Evolutionary conservation across 1,284 basidiomycete species (phyloP).

Genomic region (Leccinum pachyderme): DNA sequence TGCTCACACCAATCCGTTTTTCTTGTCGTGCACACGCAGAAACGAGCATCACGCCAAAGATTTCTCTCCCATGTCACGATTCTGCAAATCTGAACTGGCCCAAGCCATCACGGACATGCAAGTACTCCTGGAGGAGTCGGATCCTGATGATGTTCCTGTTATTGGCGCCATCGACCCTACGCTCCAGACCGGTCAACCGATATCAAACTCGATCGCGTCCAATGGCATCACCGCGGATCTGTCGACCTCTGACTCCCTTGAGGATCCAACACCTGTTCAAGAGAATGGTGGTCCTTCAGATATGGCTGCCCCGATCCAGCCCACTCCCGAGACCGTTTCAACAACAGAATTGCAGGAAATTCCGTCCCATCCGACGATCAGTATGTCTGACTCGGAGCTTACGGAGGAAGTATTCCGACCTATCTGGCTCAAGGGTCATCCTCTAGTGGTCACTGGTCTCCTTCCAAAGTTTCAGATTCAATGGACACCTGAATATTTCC

Average conservation of each 20-base stretch:
- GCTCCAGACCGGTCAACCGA: slow-evolving; percentile 19
- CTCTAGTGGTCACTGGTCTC: slow-evolving; percentile 73
- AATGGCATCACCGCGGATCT: slow-evolving; percentile 13
- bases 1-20: slow-evolving; percentile 66
- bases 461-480: slow-evolving; percentile 57
- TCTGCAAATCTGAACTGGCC: slow-evolving; percentile 63
- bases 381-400: slow-evolving; percentile 51
- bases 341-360: slow-evolving; percentile 22
- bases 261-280: slow-evolving; percentile 11
- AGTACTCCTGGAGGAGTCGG: slow-evolving; percentile 40
- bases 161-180: slow-evolving; percentile 25
- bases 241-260: slow-evolving; percentile 8
- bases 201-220: slow-evolving; percentile 5
- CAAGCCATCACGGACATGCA: slow-evolving; percentile 69
- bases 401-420: slow-evolving; percentile 61
- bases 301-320: slow-evolving; percentile 8
- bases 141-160: slow-evolving; percentile 26
- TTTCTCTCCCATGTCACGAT: slow-evolving; percentile 80
- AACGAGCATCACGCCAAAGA: slow-evolving; percentile 65
- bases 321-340: slow-evolving; percentile 17
- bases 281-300: slow-evolving; percentile 8
- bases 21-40: slow-evolving; percentile 65
- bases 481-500: slow-evolving; percentile 86
- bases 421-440: slow-evolving; percentile 73
- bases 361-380: slow-evolving; percentile 45